A percentile compares a stretch with the other conserved stretches of the same genome.
Conservation (phyloP, 495 filamentous ascomycete species). For the Penicillium herquei region DNA sequence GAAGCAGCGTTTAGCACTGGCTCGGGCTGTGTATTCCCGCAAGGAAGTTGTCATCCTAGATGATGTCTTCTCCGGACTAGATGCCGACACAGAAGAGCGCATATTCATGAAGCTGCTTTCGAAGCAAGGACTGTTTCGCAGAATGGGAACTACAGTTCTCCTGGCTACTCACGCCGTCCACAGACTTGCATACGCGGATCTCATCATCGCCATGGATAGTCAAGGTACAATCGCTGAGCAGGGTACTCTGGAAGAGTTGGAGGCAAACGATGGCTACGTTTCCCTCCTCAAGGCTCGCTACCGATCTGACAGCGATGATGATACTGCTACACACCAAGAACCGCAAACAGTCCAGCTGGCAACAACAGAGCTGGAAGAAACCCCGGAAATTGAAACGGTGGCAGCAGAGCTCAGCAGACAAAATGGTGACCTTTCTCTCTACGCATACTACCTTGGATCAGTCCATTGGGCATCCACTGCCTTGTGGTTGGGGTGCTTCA, state of each 20-base stretch:
- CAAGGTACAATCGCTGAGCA: slow-evolving; percentile 2
- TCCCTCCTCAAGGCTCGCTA: not conserved
- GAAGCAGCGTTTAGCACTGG: slow-evolving; percentile 39
- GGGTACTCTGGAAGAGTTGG: not conserved
- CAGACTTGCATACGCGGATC: slow-evolving; percentile 5
- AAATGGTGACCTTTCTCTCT: slow-evolving; percentile 1
- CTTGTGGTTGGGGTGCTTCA: not conserved
- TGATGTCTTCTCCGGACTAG: slow-evolving; percentile 48
- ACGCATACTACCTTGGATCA: slow-evolving; percentile 5
- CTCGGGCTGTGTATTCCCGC: slow-evolving; percentile 45
- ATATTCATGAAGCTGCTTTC: slow-evolving; percentile 44
- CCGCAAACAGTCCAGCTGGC: not conserved
- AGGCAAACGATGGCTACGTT: slow-evolving; percentile 3
- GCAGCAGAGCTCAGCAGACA: not conserved
- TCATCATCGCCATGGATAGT: slow-evolving; percentile 2
- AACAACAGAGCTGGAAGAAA: not conserved
- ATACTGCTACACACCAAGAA: not conserved
- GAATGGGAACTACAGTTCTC: slow-evolving; percentile 11
- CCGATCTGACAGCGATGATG: not conserved
- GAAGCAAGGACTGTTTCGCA: slow-evolving; percentile 3
- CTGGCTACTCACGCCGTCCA: slow-evolving; percentile 20
- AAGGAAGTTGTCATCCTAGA: slow-evolving; percentile 41
- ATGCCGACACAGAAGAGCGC: slow-evolving; percentile 43
- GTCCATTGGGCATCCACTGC: slow-evolving; percentile 1
- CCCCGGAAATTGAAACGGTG: not conserved